Evolutionary conservation across 2,329 filamentous ascomycete genomes (phyloP).

Genomic region (Botrytis deweyae): DNA sequence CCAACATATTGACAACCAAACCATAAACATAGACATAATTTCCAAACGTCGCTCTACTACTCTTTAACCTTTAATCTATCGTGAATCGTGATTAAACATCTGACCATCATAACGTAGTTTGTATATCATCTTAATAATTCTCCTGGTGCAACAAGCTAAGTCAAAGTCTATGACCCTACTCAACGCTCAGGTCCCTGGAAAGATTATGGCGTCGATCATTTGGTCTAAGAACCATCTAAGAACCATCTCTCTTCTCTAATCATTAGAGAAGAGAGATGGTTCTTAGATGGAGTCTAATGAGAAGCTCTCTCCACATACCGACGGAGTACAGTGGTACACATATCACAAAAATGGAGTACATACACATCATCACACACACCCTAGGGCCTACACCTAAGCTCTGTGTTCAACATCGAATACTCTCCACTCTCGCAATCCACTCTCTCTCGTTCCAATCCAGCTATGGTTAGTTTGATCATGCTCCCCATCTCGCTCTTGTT

Average conservation of each 20-base stretch:
- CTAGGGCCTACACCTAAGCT: background rate
- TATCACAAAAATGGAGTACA: slow-evolving; percentile 3
- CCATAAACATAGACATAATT: background rate
- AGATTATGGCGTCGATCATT: slow-evolving; percentile 6
- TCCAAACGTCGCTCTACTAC: background rate
- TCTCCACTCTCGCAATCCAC: slow-evolving; percentile 2
- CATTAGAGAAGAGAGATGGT: too few species aligned
- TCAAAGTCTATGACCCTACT: background rate
- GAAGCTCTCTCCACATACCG: slow-evolving; percentile 7
- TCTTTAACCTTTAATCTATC: background rate
- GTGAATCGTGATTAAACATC: background rate
- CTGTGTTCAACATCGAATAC: background rate
- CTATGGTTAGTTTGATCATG: slow-evolving; percentile 7
- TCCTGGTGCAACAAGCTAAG: background rate
- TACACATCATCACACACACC: slow-evolving; percentile 12
- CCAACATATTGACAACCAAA: background rate
- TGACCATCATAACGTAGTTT: background rate
- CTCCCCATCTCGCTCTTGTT: slow-evolving; percentile 11
- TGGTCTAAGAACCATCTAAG: background rate
- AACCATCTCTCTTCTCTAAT: background rate
- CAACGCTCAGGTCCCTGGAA: slow-evolving; percentile 9
- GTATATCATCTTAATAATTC: background rate
- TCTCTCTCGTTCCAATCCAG: background rate
- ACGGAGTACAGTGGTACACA: background rate
- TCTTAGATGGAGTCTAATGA: too few species aligned